Conservation (phyloP, 306 rosid species). For the Cucumis melo region DNA sequence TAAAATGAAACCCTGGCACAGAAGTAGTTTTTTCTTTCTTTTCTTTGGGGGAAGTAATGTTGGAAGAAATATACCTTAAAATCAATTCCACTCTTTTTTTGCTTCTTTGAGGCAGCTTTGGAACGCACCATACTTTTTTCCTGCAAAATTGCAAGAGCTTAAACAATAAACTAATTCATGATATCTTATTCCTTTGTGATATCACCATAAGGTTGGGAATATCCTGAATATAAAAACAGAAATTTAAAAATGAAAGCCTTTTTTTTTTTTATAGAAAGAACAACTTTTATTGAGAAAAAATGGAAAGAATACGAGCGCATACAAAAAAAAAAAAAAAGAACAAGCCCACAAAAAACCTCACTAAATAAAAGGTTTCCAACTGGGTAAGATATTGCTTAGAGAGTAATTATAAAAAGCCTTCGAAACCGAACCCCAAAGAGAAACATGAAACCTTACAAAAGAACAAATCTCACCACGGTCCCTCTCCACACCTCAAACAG, state of each 20-base stretch:
- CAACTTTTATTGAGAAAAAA: no score
- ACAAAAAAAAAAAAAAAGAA: no score
- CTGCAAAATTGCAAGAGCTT: background rate
- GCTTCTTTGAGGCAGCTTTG: conserved; percentile 48
- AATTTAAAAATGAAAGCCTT: background rate
- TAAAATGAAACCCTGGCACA: background rate
- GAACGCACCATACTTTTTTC: conserved; percentile 39
- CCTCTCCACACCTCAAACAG: no score
- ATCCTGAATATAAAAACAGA: background rate
- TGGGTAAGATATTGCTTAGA: no score
- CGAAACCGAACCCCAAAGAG: no score
- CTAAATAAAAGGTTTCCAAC: no score
- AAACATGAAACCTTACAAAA: no score
- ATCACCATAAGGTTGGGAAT: background rate
- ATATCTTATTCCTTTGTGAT: background rate
- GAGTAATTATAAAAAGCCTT: no score
- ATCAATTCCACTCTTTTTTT: conserved; percentile 50
- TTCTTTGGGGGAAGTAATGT: background rate
- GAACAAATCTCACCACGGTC: no score
- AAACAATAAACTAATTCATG: background rate
- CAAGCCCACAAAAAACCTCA: no score
- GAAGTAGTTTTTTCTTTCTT: background rate
- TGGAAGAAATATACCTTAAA: conserved; percentile 38
- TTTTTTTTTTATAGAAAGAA: no score
- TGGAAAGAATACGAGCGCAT: no score